Conservation (phyloP, 116 monocot species). For the Papilionanthe hybrid region DNA sequence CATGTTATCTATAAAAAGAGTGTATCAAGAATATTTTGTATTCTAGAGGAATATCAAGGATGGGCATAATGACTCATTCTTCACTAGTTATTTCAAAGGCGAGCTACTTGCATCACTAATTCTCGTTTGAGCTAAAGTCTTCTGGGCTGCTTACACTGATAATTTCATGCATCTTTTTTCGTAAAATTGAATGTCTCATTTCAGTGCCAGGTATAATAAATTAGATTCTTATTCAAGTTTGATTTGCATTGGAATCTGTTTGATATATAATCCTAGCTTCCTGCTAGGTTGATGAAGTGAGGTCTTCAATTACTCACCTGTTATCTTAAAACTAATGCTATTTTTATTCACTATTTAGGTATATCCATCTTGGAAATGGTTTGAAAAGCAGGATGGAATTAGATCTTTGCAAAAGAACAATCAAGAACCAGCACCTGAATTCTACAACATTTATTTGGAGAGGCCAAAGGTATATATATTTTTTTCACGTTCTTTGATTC, state of each 20-base stretch:
- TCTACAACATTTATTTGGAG: constrained; percentile 97
- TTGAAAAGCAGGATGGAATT: constrained; percentile 98
- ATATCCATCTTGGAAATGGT: constrained; percentile 99
- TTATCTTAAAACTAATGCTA: neutral
- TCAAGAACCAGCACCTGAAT: constrained; percentile 88
- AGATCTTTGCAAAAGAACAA: constrained; percentile 83
- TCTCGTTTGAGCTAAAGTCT: neutral
- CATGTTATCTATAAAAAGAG: neutral
- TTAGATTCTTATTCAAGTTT: neutral
- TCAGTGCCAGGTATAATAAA: neutral
- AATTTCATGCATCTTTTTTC: neutral
- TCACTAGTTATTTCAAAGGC: neutral
- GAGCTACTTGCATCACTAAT: neutral
- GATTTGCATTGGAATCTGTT: neutral
- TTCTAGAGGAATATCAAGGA: neutral
- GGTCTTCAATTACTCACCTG: neutral
- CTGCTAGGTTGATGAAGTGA: too few species aligned
- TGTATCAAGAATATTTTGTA: neutral
- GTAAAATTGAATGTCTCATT: neutral
- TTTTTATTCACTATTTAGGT: constrained; percentile 48
- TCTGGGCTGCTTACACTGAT: neutral
- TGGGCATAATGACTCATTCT: neutral
- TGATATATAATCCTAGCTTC: neutral
- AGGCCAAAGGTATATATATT: constrained; percentile 72
- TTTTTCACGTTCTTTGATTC: neutral